phyloP scores from a whole-genome alignment of 2,329 filamentous ascomycete genomes.

The Trichoderma sp. region DNA sequence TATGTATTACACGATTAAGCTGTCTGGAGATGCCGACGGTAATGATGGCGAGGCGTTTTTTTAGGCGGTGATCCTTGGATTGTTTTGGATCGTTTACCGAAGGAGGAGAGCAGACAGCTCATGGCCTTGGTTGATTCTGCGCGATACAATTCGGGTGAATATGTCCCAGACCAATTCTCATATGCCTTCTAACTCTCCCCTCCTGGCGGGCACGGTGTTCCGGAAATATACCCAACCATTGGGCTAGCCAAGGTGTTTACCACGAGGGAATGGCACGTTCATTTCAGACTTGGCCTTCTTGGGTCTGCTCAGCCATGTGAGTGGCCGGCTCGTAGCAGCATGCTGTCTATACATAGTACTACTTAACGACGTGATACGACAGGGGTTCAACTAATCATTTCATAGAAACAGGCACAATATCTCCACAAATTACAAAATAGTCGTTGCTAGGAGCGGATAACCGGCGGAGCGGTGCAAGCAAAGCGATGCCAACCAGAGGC shows the following conservation, averaged over 20 bases:
- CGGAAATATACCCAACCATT: neutral
- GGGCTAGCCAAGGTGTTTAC: neutral
- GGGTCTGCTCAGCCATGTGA: neutral
- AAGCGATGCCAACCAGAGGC: neutral
- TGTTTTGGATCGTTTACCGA: neutral
- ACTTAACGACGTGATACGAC: neutral
- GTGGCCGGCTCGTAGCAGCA: neutral
- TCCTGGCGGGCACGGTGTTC: neutral
- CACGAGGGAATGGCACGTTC: neutral
- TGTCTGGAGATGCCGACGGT: neutral
- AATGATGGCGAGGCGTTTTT: neutral
- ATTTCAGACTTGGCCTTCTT: neutral
- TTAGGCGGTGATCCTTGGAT: neutral
- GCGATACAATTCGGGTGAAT: neutral
- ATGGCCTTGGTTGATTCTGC: neutral
- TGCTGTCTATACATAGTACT: slow-evolving; percentile 5
- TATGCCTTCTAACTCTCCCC: neutral
- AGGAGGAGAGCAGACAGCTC: neutral
- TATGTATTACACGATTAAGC: neutral
- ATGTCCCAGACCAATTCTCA: neutral
- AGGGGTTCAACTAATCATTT: slow-evolving; percentile 3
- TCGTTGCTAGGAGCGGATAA: neutral
- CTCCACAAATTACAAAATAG: neutral
- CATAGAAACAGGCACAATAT: neutral
- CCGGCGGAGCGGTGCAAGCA: neutral